phyloP scores from a whole-genome alignment of 2,329 filamentous ascomycete genomes.

The Microdochium nivale region DNA sequence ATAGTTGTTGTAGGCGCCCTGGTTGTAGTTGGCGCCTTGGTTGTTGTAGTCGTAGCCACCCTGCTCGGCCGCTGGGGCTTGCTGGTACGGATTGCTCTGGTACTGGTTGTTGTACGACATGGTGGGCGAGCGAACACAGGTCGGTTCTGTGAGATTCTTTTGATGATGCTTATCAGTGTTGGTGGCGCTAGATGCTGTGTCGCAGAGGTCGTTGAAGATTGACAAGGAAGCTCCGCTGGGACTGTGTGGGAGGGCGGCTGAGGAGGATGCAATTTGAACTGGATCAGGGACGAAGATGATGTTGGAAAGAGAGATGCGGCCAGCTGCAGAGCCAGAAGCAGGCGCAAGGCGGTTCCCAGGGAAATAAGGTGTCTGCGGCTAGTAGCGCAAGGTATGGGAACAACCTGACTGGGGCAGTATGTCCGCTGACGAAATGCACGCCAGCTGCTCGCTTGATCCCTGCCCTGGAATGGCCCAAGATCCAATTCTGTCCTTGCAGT shows the following conservation, averaged over 20 bases:
- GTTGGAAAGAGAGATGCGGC: background rate
- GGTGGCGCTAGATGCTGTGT: no score
- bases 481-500: no score
- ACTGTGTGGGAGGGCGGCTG: no score
- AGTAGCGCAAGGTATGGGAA: no score
- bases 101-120: slow-evolving; percentile 59
- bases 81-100: slow-evolving; percentile 56
- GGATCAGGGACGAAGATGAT: background rate
- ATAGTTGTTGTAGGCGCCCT: slow-evolving; percentile 29
- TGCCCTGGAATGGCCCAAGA: background rate
- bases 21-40: slow-evolving; percentile 19
- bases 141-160: background rate
- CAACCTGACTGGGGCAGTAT: background rate
- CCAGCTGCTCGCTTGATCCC: background rate
- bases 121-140: slow-evolving; percentile 9
- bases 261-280: background rate
- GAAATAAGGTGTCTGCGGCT: background rate
- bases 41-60: slow-evolving; percentile 22
- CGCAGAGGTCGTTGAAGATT: no score
- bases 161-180: no score
- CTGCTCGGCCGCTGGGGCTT: slow-evolving; percentile 37
- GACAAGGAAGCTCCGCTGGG: no score
- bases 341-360: background rate
- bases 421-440: background rate
- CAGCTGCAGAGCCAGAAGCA: background rate